Evolutionary conservation across 78 protist species (phyloP), one percentile per base, ranked within the genome.

Genomic region (Reticulomyxa filosa): DNA sequence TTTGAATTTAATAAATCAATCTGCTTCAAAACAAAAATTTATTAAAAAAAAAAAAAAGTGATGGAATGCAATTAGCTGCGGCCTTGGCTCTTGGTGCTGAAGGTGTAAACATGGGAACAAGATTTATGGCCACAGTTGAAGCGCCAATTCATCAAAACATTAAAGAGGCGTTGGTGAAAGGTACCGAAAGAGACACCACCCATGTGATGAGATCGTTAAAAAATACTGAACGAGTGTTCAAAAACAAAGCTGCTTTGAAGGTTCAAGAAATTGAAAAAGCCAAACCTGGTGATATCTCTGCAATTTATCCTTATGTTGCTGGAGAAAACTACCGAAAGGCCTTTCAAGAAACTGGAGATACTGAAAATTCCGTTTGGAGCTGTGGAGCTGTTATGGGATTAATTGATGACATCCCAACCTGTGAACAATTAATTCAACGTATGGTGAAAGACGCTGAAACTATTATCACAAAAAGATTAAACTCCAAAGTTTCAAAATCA

Each of bases 51-150:
- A n/a, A n/a, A n/a, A n/a, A n/a, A n/a, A n/a, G 39, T 8, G 30
- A 55, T 33, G 59, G 59, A 22, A 7, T 38, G 17, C 63, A 46
- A 20, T 67, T 75, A 8, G 80, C 74, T 3, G 65, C 65, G 7
- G 65, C 65, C 8, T 48, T 61, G 8, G 65, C 65, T 10, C 22
- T 61, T 7, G 80, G 80, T 0, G 80, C 75, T n/a, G 30, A 20
- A 1, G 80, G 80, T 29, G 34, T 75, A 23, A 75, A 75, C 69
- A 57, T 65, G 70, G 80, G 80, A 29, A 75, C 80, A 2, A 62
- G 80, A 2, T 75, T 75, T 74, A 62, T 59, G 70, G 73, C 70
- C 23, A 75, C 80, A 10, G 35, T n/a, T 38, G 80, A 68, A 46
- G 50, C 73, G 4, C 64, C 66, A 25, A 50, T 62, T n/a, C 81